Conservation (phyloP, 306 rosid genomes). For the Begonia masoniana region DNA sequence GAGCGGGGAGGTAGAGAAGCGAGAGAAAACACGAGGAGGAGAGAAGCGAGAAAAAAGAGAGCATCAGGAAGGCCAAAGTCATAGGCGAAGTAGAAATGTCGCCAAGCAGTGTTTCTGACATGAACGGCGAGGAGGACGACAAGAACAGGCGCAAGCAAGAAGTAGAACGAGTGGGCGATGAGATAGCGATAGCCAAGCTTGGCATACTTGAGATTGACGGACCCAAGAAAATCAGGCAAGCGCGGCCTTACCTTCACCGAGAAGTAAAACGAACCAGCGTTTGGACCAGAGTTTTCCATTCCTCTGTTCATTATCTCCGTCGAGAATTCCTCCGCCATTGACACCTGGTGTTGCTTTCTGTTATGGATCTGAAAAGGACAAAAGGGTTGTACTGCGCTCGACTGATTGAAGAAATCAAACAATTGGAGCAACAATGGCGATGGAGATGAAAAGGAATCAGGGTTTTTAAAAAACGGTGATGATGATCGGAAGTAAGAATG, state of each 20-base stretch:
- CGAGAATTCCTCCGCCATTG: conserved; percentile 3
- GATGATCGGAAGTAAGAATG: no score
- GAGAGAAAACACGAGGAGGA: conserved; percentile 13
- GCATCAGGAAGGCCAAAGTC: neutral
- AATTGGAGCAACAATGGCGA: no score
- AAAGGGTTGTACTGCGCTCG: no score
- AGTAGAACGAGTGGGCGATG: conserved; percentile 8
- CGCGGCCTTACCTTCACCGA: conserved; percentile 8
- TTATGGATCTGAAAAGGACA: no score
- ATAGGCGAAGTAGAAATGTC: neutral
- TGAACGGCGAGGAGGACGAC: conserved; percentile 5
- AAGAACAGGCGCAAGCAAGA: conserved; percentile 8
- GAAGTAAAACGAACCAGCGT: conserved; percentile 8
- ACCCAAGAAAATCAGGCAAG: conserved; percentile 11
- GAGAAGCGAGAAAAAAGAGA: conserved; percentile 9
- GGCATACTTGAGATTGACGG: conserved; percentile 14
- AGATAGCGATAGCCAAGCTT: conserved; percentile 16
- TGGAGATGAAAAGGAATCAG: no score
- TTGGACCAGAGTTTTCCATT: conserved; percentile 4
- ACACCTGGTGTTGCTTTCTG: no score
- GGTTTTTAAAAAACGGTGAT: no score
- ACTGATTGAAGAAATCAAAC: no score
- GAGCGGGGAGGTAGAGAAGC: conserved; percentile 22
- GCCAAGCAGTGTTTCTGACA: neutral
- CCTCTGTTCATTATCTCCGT: conserved; percentile 7